These are phyloP conservation scores for Xylaria longipes DNA, from an alignment of 495 filamentous ascomycete species.

Conservation along the genomic window DNA sequence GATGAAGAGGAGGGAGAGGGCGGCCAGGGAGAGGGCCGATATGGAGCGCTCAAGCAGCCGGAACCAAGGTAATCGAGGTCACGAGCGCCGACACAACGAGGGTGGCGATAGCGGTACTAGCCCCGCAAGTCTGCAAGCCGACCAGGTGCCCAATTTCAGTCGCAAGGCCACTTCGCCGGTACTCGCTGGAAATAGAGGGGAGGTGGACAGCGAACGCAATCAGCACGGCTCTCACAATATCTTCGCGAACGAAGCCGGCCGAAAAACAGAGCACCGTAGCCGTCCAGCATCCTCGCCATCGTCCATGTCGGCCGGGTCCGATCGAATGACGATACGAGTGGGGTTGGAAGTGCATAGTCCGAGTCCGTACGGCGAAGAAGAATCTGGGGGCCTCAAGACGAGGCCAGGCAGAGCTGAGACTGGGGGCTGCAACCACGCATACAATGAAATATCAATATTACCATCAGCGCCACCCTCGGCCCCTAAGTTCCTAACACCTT, in stretches of 20 bases:
- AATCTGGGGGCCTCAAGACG: not conserved
- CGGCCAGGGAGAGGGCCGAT: not conserved
- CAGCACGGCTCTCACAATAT: not conserved
- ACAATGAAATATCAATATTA: not conserved
- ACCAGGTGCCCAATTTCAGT: not conserved
- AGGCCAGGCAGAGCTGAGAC: not conserved
- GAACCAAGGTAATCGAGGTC: not conserved
- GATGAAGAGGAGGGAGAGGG: constrained; percentile 17
- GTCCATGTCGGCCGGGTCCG: not conserved
- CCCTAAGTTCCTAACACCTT: not conserved
- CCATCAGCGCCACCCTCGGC: not conserved
- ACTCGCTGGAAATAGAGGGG: not conserved
- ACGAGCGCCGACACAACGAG: not conserved
- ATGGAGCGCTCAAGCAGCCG: not conserved
- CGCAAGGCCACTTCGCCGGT: not conserved
- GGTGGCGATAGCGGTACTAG: not conserved
- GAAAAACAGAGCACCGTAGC: not conserved
- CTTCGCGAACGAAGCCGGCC: not conserved
- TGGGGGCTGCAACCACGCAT: not conserved
- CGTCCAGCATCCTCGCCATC: not conserved
- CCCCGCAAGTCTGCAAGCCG: not conserved
- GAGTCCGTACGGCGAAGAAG: not conserved
- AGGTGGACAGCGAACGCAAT: not conserved
- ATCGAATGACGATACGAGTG: constrained; percentile 11
- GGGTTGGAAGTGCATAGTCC: not conserved